These are phyloP conservation scores for Rasamsonia emersonii DNA, from an alignment of 2,329 filamentous ascomycete species.

Conservation along the genomic window DNA sequence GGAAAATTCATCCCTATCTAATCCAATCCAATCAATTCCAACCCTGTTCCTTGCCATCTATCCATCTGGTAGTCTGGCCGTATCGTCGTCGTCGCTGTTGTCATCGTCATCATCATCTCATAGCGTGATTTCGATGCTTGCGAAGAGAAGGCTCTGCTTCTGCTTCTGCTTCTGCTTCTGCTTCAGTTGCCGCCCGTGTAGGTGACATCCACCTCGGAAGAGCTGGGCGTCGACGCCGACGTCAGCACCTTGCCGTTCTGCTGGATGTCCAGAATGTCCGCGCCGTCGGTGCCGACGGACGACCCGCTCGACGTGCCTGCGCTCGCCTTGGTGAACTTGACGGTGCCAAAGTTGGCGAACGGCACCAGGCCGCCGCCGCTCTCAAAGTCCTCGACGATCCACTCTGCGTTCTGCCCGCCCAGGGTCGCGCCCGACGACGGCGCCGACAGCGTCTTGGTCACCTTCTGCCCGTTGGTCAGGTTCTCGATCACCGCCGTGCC, in stretches of 20 bases:
- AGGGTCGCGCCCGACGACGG: slow-evolving; percentile 32
- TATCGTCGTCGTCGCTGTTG: too few species aligned
- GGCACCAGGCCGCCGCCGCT: slow-evolving; percentile 30
- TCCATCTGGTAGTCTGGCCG: too few species aligned
- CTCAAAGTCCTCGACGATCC: slow-evolving; percentile 53
- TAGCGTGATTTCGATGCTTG: too few species aligned
- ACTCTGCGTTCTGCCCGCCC: slow-evolving; percentile 52
- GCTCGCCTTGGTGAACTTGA: slow-evolving; percentile 29
- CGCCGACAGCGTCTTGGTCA: slow-evolving; percentile 43
- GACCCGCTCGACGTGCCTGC: slow-evolving; percentile 14
- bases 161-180: too few species aligned
- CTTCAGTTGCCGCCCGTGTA: slow-evolving; percentile 11
- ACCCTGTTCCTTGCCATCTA: too few species aligned
- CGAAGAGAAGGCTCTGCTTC: too few species aligned
- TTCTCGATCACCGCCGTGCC: slow-evolving; percentile 46
- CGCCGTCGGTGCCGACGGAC: slow-evolving; percentile 25
- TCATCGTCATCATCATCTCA: too few species aligned
- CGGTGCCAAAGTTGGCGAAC: slow-evolving; percentile 40
- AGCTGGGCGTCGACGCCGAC: slow-evolving; percentile 16
- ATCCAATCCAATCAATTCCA: too few species aligned
- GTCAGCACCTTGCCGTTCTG: slow-evolving; percentile 32
- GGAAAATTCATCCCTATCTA: too few species aligned
- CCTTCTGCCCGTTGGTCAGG: slow-evolving; percentile 42
- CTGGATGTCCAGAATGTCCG: slow-evolving; percentile 40
- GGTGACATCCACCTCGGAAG: slow-evolving; percentile 19